Conservation (phyloP, 73 alveolate species). For the Tetrahymena malaccensis region DNA sequence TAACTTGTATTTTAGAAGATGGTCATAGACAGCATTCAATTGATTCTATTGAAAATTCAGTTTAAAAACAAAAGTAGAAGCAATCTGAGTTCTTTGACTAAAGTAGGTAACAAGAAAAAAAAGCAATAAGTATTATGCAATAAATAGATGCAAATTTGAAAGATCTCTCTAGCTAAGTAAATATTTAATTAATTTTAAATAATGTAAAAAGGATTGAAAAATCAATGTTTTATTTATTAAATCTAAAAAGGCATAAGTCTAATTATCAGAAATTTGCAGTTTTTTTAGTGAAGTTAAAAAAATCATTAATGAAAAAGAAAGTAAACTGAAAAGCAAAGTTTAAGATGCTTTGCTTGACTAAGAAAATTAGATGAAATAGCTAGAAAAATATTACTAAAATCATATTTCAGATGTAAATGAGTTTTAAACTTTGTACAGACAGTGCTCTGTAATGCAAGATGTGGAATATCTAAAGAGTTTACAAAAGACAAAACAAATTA, state of each 20-base stretch:
- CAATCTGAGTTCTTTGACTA: neutral
- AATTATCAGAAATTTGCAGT: neutral
- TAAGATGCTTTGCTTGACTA: neutral
- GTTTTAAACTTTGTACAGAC: neutral
- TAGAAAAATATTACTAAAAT: neutral
- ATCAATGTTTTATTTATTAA: neutral
- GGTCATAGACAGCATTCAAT: neutral
- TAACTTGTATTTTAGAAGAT: neutral
- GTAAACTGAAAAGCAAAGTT: neutral
- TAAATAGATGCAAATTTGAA: neutral
- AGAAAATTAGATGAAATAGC: neutral
- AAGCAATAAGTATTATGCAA: neutral
- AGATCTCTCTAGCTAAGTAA: neutral
- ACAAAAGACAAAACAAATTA: neutral
- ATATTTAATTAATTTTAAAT: neutral
- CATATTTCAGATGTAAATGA: neutral
- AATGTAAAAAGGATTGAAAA: neutral
- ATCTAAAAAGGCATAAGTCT: neutral
- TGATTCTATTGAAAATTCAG: neutral
- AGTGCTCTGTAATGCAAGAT: neutral
- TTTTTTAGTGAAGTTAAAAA: neutral
- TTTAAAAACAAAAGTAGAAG: neutral
- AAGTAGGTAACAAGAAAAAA: neutral
- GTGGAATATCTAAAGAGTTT: neutral
- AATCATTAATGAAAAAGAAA: neutral